Evolutionary conservation across 352 stramenopile genomes (phyloP), one percentile per base, ranked within the genome.

Genomic region (Globisporangium abappressorium): DNA sequence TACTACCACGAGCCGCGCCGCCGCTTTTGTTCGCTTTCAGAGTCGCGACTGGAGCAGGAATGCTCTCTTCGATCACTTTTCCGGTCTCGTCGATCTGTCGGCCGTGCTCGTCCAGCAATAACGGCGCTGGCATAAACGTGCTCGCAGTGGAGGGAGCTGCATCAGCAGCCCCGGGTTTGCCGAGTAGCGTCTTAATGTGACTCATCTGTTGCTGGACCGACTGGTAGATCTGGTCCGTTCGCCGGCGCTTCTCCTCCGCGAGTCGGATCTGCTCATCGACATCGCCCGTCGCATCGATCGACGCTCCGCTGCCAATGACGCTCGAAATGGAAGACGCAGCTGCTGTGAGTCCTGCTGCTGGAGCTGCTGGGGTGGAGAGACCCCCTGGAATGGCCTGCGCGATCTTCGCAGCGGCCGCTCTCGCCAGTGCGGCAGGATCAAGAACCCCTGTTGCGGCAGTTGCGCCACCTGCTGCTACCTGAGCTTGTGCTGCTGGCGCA

Each of bases 161-260:
- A n/a, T 47, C 47, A 53, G 55, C 30, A 56, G 43, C 3, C 7
- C 74, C 75, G 15, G 84, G 80, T 60, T 88, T 89, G 26, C 77
- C 69, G 55, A 91, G 70, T 51, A 94, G 67, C 54, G 74, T 75
- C 65, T 90, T 82, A 49, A 95, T 87, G 65, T 92, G 80, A 54
- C 75, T 85, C 80, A 95, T 93, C 59, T 95, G 85, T 64, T 87
- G 80, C 72, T 93, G 85, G 41, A 92, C 87, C n/a, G 85, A 94
- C 81, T 91, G 89, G 65, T 81, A 81, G 68, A 95, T 91, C 66
- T 91, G 82, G 20, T 94, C 82, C 24, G 81, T 90, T n/a, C 85
- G 77, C 15, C 71, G 70, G 6, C 72, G 70, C 66, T 91, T 89
- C 72, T 92, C 85, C 46, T 87, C 65, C 11, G 83, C 75, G 11